These are phyloP conservation scores for Hypomontagnella submonticulosa DNA, from an alignment of 495 filamentous ascomycete species.

Conservation along the genomic window DNA sequence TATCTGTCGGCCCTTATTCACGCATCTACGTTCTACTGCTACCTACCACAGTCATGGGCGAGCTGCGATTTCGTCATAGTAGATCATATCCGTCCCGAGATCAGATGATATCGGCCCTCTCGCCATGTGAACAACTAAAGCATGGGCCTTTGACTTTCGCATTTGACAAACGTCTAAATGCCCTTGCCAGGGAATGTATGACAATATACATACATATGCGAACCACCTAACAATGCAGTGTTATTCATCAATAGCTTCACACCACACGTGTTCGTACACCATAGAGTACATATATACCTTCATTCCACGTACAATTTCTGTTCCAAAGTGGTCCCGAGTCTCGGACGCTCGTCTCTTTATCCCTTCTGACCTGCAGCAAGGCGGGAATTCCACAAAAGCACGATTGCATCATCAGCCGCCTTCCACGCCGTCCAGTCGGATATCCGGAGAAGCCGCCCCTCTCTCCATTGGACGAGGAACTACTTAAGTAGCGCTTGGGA, in stretches of 20 bases:
- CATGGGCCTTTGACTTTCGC: neutral
- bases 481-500: constrained; percentile 19
- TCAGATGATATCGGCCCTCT: constrained; percentile 14
- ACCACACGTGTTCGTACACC: constrained; percentile 3
- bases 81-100: constrained; percentile 20
- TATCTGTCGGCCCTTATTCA: constrained; percentile 18
- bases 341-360: constrained; percentile 30
- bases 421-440: constrained; percentile 16
- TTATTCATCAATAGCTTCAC: constrained; percentile 14
- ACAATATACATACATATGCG: too few relatives aligned
- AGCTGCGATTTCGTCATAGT: constrained; percentile 29
- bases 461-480: constrained; percentile 30
- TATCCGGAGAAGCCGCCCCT: constrained; percentile 10
- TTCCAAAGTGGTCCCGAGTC: constrained; percentile 22
- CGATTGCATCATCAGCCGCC: constrained; percentile 42
- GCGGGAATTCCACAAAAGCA: constrained; percentile 24
- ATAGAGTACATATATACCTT: neutral
- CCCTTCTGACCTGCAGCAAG: constrained; percentile 14
- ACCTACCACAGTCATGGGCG: constrained; percentile 22
- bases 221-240: too few relatives aligned
- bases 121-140: constrained; percentile 6
- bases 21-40: constrained; percentile 18
- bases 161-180: constrained; percentile 1
- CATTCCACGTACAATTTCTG: neutral
- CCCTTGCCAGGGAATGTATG: too few relatives aligned